phyloP scores from a whole-genome alignment of 305 asterid genomes.

The Solanum chacoense region DNA sequence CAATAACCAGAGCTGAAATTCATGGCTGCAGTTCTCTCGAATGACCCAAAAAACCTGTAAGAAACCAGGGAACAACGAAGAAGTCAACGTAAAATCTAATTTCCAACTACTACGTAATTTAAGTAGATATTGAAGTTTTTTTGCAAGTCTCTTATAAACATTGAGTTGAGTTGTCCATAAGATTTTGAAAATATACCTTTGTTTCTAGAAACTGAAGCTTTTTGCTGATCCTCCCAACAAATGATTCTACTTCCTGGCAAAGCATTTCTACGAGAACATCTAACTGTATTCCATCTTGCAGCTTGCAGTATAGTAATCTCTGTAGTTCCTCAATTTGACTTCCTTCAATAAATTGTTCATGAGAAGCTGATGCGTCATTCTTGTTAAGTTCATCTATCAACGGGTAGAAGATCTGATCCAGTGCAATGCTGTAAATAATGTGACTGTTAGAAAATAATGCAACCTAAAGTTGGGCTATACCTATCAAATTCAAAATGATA shows the following conservation, averaged over 20 bases:
- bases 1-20: slow-evolving; percentile 60
- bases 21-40: slow-evolving; percentile 39
- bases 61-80: slow-evolving; percentile 27
- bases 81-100: slow-evolving; percentile 14
- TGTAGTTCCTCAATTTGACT: slow-evolving; percentile 47
- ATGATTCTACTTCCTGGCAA: slow-evolving; percentile 41
- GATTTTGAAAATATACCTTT: slow-evolving; percentile 34
- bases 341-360: slow-evolving; percentile 36
- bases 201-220: slow-evolving; percentile 46
- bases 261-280: slow-evolving; percentile 43
- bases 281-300: slow-evolving; percentile 25
- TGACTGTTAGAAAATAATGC: neutral
- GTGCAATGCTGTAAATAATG: slow-evolving; percentile 46
- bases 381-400: slow-evolving; percentile 32
- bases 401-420: slow-evolving; percentile 55
- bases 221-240: slow-evolving; percentile 33
- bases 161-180: neutral
- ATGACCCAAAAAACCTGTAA: slow-evolving; percentile 55
- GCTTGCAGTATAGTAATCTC: slow-evolving; percentile 35
- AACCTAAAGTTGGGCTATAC: neutral
- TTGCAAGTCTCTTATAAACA: neutral
- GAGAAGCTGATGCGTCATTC: slow-evolving; percentile 17
- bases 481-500: neutral
- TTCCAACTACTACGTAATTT: neutral
- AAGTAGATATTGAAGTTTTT: neutral